These are phyloP conservation scores for Neurospora sp. DNA, from an alignment of 2,329 filamentous ascomycete species.

Conservation along the genomic window DNA sequence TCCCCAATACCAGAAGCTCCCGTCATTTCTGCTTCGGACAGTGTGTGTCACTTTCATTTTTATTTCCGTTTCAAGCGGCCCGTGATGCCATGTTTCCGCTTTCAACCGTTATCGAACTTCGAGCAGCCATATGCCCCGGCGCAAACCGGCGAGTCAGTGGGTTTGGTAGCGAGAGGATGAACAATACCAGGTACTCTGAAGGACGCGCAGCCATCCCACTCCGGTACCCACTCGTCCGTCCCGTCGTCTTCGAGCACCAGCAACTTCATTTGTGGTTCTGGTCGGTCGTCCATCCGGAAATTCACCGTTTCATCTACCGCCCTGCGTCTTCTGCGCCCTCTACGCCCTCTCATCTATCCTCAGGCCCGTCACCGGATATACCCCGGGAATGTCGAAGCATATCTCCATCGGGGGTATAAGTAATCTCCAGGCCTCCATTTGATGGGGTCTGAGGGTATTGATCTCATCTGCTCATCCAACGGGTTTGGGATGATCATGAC, in stretches of 20 bases:
- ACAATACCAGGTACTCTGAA: not conserved
- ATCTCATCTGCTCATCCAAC: not conserved
- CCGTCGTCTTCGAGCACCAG: not conserved
- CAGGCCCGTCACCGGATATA: not conserved
- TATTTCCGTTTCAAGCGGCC: not conserved
- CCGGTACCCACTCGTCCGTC: not conserved
- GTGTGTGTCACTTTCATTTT: not conserved
- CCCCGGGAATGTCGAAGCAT: not conserved
- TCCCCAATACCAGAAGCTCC: not conserved
- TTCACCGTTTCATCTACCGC: not conserved
- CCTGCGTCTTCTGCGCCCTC: not conserved
- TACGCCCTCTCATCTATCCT: not conserved
- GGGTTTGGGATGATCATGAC: not conserved
- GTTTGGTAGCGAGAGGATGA: not conserved
- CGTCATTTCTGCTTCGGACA: not conserved
- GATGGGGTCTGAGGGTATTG: not conserved
- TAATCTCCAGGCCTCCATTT: not conserved
- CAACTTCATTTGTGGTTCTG: not conserved
- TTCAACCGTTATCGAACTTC: not conserved
- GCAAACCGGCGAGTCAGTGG: not conserved
- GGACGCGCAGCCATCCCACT: not conserved
- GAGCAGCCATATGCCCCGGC: not conserved
- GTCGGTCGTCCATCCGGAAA: not conserved
- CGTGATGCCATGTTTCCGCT: not conserved
- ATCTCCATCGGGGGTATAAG: not conserved